phyloP scores from a whole-genome alignment of 225 moss, liverwort and hornwort genomes.

The Lunularia cruciata region DNA sequence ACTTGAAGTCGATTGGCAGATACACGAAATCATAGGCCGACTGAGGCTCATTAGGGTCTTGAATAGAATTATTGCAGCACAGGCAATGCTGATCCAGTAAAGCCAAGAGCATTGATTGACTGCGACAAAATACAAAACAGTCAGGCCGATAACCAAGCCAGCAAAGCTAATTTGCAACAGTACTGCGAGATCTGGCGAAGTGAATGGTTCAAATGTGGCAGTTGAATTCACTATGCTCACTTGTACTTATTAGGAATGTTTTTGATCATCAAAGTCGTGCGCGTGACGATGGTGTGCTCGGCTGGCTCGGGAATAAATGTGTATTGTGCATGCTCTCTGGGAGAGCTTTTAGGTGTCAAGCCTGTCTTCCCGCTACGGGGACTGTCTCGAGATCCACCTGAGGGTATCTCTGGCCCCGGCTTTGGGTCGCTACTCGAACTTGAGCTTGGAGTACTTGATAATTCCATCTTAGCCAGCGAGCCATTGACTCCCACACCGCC shows the following conservation, averaged over 20 bases:
- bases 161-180: background rate
- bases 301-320: slow-evolving; percentile 60
- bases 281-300: slow-evolving; percentile 48
- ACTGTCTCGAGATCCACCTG: slow-evolving; percentile 51
- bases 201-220: background rate
- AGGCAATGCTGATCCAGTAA: slow-evolving; percentile 78
- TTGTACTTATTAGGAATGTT: slow-evolving; percentile 99
- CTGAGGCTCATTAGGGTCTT: slow-evolving; percentile 63
- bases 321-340: slow-evolving; percentile 73
- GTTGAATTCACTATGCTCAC: slow-evolving; percentile 29
- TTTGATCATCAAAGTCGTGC: slow-evolving; percentile 95
- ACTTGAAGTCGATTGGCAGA: slow-evolving; percentile 98
- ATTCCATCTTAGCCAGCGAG: slow-evolving; percentile 33
- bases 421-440: slow-evolving; percentile 34
- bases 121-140: slow-evolving; percentile 30
- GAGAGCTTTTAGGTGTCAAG: slow-evolving; percentile 56
- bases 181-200: too few species aligned
- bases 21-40: slow-evolving; percentile 97
- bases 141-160: background rate
- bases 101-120: slow-evolving; percentile 81
- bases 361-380: slow-evolving; percentile 67
- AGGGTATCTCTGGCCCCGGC: slow-evolving; percentile 32
- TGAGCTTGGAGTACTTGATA: slow-evolving; percentile 36
- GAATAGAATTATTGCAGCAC: slow-evolving; percentile 50
- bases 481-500: slow-evolving; percentile 45